Percentiles rank a stretch among this genome's conserved stretches.
phyloP scores from a whole-genome alignment of 768 basidiomycete species.

The Suillus tomentosus region DNA sequence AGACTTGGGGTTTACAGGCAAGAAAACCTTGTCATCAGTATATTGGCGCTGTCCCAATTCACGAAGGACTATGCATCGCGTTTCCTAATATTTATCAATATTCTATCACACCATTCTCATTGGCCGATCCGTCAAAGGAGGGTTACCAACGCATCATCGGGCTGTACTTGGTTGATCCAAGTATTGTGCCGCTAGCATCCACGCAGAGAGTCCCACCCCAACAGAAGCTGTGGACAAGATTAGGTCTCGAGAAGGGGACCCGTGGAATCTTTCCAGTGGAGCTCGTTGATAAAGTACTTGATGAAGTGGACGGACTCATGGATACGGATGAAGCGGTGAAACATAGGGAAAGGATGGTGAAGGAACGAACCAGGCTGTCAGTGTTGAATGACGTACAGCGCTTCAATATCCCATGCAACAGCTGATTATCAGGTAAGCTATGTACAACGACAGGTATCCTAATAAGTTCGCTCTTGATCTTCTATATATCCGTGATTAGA shows the following conservation, averaged over 20 bases:
- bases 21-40: conserved; percentile 52
- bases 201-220: conserved; percentile 52
- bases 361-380: conserved; percentile 39
- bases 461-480: conserved; percentile 5
- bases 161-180: conserved; percentile 53
- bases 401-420: conserved; percentile 54
- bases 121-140: conserved; percentile 41
- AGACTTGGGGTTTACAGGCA: conserved; percentile 52
- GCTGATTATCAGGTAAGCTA: conserved; percentile 17
- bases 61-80: conserved; percentile 40
- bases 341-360: conserved; percentile 34
- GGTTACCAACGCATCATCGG: conserved; percentile 47
- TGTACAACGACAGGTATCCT: conserved; percentile 3
- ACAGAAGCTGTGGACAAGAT: conserved; percentile 46
- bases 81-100: conserved; percentile 64
- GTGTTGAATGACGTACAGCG: conserved; percentile 44
- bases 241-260: conserved; percentile 31
- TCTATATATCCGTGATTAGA: conserved; percentile 25
- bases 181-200: conserved; percentile 41
- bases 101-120: conserved; percentile 39
- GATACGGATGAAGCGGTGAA: conserved; percentile 38
- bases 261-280: conserved; percentile 30
- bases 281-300: conserved; percentile 43
- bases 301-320: conserved; percentile 42
- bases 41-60: conserved; percentile 43